Evolutionary conservation across 1,284 basidiomycete genomes (phyloP), one percentile per base, ranked within the genome.

Genomic region (Neolentinus lepideus): DNA sequence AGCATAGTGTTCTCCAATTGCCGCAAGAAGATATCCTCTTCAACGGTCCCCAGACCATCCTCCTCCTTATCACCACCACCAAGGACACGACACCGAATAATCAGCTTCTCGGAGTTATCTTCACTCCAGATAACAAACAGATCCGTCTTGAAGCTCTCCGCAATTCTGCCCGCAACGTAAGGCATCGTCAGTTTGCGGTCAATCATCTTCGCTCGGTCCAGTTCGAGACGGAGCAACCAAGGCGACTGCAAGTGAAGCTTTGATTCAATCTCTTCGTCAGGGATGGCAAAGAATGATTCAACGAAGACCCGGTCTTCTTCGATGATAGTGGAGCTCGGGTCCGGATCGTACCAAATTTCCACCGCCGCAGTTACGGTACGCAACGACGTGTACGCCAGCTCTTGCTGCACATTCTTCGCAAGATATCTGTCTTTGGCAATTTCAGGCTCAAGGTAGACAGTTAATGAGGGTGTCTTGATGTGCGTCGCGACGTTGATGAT

Each of bases 401-500:
- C 92, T 59, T 96, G 94, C 66, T 94, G 88, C 2, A 97, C 91
- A 36, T 85, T 82, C 77, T 96, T 95, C 45, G 94, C 92, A 47
- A 82, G 69, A 24, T 78, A 71, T 4, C 77, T 68, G 38, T 84
- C 82, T 52, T 74, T 74, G 38, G 90, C 85, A 54, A 90, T 82
- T 27, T 87, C 82, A 1, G 88, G 80, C 27, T 86, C 77, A 45
- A 98, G 83, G 68, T 94, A 98, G 54, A 99, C 94, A 12, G 86
- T 90, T 19, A 98, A 81, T 0, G 94, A 95, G 0, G 97, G 97
- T 0, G 97, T 99, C 75, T 98, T 98, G 80, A 99, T 98, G 69
- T 99, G 96, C 26, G 89, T 91, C 0, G 97, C 95, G 53, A 98
- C 95, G 69, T 99, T 99, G 78, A 99, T 99, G 64, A 99, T 98